Base-by-base conservation (phyloP, 1,284 basidiomycete genomes). In the Malassezia furfur region DNA sequence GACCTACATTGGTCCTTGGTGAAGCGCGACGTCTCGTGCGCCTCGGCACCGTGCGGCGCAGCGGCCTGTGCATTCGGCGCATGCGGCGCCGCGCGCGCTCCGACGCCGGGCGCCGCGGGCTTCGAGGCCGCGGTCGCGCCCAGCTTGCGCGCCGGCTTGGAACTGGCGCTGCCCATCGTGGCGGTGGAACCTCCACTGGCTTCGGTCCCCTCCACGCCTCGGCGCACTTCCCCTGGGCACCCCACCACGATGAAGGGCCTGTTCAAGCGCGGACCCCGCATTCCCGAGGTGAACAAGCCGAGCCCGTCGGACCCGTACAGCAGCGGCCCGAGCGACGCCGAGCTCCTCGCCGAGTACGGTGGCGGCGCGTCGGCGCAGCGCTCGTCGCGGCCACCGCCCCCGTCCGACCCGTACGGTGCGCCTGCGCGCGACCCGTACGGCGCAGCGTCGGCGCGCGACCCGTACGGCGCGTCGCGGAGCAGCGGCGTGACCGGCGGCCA, bases 261-360 rank as follows among this genome's bases (percentile, higher is more conserved):
- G 19, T 56, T 56, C 43, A 41, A 49, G 40, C 48, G 54, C 30
- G 47, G 45, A 14, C 54, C 54, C 2, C 44, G 44, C n/a, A 51
- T 56, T 12, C 54, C 54, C 3, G 45, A 49, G 8, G 54, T 56
- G 17, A 28, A 21, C 19, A 36, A 40, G 22, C 36, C 40, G 3
- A 28, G 45, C 14, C 11, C 17, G 6, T 14, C 31, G 4, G 45
- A 37, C n/a, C 22, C 45, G 17, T 36, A 37, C 35, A 11, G 25
- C 0, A 47, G 35, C 19, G 45, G 8, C 3, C 50, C 55, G 6
- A 56, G 34, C 30, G 64, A 66, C 12, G 64, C 60, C 5, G 68
- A 73, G 35, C 59, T 72, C 12, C 63, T 70, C 32, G 70, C 67
- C 14, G 70, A 73, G 43, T 73, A 73, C 49, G 70, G 70, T 12